Evolutionary conservation across 331 rosid genomes (phyloP).

Genomic region (Ulmus americana): DNA sequence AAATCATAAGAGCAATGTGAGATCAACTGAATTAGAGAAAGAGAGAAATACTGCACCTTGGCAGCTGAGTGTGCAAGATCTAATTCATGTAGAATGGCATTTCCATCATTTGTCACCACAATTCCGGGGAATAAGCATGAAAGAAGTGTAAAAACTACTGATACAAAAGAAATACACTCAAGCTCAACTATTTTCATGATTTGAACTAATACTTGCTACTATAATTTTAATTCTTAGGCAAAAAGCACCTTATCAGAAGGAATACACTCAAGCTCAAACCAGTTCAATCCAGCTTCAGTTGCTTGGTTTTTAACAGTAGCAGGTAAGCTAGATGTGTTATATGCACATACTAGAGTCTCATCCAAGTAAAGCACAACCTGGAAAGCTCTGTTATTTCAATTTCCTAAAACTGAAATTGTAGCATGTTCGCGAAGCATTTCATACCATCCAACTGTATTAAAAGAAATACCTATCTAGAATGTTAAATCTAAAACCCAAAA

Average conservation of each 20-base stretch:
- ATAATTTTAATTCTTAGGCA: not conserved
- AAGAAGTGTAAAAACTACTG: too few relatives aligned
- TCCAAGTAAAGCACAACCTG: constrained; percentile 53
- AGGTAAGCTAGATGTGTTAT: constrained; percentile 39
- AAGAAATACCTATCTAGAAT: too few relatives aligned
- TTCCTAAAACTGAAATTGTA: not conserved
- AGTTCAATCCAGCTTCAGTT: constrained; percentile 43
- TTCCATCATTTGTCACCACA: too few relatives aligned
- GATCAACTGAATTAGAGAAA: too few relatives aligned
- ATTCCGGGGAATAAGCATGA: too few relatives aligned
- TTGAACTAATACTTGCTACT: not conserved
- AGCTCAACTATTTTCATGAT: not conserved
- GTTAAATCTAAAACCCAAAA: not conserved
- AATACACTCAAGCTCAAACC: constrained; percentile 45
- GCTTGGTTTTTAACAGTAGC: constrained; percentile 32
- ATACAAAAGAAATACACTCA: too few relatives aligned
- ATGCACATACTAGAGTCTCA: constrained; percentile 48
- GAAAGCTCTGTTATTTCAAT: not conserved
- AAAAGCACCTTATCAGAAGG: constrained; percentile 41
- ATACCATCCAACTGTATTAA: not conserved
- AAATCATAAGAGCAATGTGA: too few relatives aligned
- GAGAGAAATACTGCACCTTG: too few relatives aligned
- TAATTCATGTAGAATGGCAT: too few relatives aligned
- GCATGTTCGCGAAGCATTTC: not conserved
- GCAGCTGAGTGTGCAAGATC: too few relatives aligned